Base-by-base conservation (phyloP, 2,329 filamentous ascomycete genomes). In the Ophiocordyceps camponoti-rufipedis region DNA sequence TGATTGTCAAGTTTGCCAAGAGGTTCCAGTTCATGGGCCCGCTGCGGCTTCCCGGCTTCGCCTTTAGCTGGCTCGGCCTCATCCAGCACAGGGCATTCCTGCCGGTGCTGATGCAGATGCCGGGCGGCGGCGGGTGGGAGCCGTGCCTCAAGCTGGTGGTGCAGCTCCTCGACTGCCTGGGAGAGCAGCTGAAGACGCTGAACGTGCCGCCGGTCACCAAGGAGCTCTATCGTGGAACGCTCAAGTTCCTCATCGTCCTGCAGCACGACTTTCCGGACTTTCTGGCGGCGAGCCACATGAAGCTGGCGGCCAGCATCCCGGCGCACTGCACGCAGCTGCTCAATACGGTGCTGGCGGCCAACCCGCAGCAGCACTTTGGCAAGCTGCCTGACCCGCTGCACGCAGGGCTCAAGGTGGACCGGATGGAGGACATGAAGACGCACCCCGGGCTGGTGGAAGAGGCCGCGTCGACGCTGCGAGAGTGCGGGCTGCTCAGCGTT, bases 201-300 rank as follows among this genome's bases (percentile, higher is more conserved):
- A 79, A 79, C 47, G 72, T 86, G 14, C 71, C 79, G 4, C 69
- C 76, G 32, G 72, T 84, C 44, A 77, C 80, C 32, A 88, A 85
- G 58, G 85, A 89, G 46, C 76, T 94, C 49, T 95, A 94, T 60
- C 80, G 85, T 49, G 86, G 82, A 9, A 77, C 84, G 1, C 67
- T 94, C 43, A 87, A 93, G 56, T 75, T 95, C 48, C 66, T 96
- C 46, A 68, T 94, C 32, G 74, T 94, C 45, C 68, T 98, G 45
- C 85, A 94, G 53, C 91, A 96, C 57, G 91, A 98, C 60, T 96
- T 86, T 62, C 84, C 89, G 0, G 87, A 95, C 47, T 98, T 94
- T 61, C 66, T 98, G 40, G 82, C 85, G 6, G 85, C 88, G 54
- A 86, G 94, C 59, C 85, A 94, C 57, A 78, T 85, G 52, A 76